Evolutionary conservation across 768 basidiomycete species (phyloP), one percentile per base, ranked within the genome.

Genomic region (Suillus lakei): DNA sequence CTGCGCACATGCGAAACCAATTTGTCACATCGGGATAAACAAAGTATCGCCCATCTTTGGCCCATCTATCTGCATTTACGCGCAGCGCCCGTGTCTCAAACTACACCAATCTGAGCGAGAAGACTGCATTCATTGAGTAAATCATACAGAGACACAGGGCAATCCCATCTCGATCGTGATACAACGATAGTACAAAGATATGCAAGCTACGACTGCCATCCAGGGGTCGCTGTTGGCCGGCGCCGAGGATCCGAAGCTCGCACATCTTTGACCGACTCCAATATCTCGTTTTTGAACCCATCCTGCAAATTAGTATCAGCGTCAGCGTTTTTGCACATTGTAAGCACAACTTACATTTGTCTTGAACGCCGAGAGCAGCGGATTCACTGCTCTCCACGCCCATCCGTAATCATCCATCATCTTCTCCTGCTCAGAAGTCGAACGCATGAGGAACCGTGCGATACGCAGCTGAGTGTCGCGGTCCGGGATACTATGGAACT

Each of bases 331-430:
- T 62, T 28, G 16, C 32, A 28, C 34, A 30, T 41, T 26, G 36
- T 7, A 21, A 23, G 16, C 16, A 61, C 41, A 60, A 74, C 84
- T 67, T 67, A 87, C 85, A 66, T 84, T 80, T 36, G 71, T 70
- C 41, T 77, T 70, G 69, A 80, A 86, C 5, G 74, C 73, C 0
- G 79, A 72, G 43, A 76, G 66, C 50, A 89, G 76, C 3, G 84
- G 80, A 16, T 77, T 68, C 23, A 84, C 83, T 61, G 84, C 82
- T 46, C 82, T 78, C 76, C 77, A 86, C 0, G 81, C 79, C 88
- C 88, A 90, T 0, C 77, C 75, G 70, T 78, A 88, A 61, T 86
- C 79, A 34, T 66, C 69, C 71, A 83, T 69, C 79, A 85, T 83
- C 69, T 66, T 81, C 61, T 89, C 87, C 66, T 82, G 78, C 39